Conservation (phyloP, 140 eudicot species). For the Bidens hawaiensis region DNA sequence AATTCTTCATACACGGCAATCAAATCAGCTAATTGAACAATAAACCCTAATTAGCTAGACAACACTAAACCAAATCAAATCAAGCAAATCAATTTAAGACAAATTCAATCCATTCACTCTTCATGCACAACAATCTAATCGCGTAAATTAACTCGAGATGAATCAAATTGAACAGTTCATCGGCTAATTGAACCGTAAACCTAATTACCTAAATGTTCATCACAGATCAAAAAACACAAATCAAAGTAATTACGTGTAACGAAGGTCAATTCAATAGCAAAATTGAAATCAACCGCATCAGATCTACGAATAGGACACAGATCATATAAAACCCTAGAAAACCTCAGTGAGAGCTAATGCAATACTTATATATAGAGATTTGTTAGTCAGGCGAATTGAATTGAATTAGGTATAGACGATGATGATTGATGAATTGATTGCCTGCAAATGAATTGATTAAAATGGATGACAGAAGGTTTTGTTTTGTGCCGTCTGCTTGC, state of each 20-base stretch:
- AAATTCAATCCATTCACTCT: not conserved
- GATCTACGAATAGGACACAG: constrained; percentile 6
- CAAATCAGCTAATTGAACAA: not conserved
- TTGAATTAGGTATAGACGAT: not conserved
- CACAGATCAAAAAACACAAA: constrained; percentile 9
- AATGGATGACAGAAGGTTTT: constrained; percentile 22
- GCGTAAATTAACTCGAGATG: not conserved
- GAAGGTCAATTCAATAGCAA: constrained; percentile 9
- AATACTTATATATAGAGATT: not conserved
- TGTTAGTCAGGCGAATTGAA: not conserved
- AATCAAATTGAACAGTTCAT: no score
- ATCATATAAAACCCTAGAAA: not conserved
- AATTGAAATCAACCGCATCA: constrained; percentile 1
- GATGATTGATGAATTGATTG: no score
- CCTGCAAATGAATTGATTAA: constrained; percentile 13
- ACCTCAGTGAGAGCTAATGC: constrained; percentile 21
- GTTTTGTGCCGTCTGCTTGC: constrained; percentile 25
- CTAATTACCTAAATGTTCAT: constrained; percentile 3
- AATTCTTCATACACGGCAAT: no score
- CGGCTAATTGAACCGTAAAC: not conserved
- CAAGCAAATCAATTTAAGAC: not conserved
- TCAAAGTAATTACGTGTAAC: not conserved
- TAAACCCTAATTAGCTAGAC: not conserved
- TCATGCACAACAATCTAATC: constrained; percentile 5
- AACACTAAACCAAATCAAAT: no score